These are phyloP conservation scores for Quercus mongolica DNA, from an alignment of 306 rosid genomes.

Conservation along the genomic window DNA sequence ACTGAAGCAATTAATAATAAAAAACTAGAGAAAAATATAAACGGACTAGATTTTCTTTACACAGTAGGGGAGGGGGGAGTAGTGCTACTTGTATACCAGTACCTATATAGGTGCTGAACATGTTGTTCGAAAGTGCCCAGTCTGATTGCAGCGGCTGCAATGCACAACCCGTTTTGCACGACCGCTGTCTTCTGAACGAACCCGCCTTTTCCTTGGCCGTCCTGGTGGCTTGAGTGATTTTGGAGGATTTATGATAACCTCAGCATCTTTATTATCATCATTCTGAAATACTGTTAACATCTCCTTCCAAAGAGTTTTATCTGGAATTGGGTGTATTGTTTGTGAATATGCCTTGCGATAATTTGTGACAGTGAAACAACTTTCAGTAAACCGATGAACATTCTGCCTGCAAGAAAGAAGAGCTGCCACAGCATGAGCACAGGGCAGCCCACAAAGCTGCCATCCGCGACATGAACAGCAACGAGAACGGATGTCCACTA, in stretches of 20 bases:
- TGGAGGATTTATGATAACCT: constrained; percentile 41
- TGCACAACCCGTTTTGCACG: constrained; percentile 50
- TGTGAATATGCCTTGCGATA: constrained; percentile 51
- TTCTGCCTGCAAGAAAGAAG: constrained; percentile 52
- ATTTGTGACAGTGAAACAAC: constrained; percentile 45
- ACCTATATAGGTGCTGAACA: constrained; percentile 49
- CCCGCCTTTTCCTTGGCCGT: constrained; percentile 42
- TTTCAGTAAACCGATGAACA: constrained; percentile 53
- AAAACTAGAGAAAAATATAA: neutral
- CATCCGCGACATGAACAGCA: constrained; percentile 50
- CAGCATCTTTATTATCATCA: constrained; percentile 12
- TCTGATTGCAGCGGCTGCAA: constrained; percentile 57
- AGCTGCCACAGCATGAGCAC: constrained; percentile 55
- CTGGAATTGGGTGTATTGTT: constrained; percentile 58
- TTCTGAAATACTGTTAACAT: constrained; percentile 4
- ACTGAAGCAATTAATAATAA: neutral
- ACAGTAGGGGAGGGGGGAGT: neutral
- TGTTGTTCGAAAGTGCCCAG: constrained; percentile 55
- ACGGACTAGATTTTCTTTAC: constrained; percentile 5
- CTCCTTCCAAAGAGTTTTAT: constrained; percentile 46
- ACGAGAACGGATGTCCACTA: constrained; percentile 47
- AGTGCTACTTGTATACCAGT: neutral
- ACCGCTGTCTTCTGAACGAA: constrained; percentile 39
- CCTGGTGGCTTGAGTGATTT: constrained; percentile 49
- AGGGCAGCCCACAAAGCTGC: constrained; percentile 53